A percentile compares a stretch with the other conserved stretches of the same genome.
Conservation (phyloP, 257 asterid species). For the Euphrasia confusa region DNA sequence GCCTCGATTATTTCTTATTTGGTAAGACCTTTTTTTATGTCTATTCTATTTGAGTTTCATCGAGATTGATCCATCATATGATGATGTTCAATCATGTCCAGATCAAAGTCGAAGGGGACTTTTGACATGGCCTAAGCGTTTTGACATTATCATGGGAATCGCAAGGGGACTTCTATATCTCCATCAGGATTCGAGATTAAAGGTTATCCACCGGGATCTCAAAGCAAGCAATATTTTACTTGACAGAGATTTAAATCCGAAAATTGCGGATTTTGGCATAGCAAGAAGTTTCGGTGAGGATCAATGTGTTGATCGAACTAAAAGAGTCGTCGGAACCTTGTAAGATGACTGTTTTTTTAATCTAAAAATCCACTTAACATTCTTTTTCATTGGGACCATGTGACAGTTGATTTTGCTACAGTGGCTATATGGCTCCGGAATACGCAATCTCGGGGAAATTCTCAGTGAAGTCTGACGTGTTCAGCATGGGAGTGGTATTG, state of each 20-base stretch:
- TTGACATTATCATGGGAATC: no score
- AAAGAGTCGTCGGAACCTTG: constrained; percentile 24
- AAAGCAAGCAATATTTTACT: no score
- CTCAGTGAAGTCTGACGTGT: not conserved
- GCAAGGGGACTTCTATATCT: no score
- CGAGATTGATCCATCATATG: not conserved
- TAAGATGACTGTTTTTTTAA: constrained; percentile 14
- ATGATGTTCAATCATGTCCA: not conserved
- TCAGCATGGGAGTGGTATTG: no score
- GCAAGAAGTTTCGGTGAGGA: constrained; percentile 36
- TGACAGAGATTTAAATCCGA: constrained; percentile 17
- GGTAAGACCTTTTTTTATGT: constrained; percentile 2
- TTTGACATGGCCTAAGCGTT: no score
- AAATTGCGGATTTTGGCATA: constrained; percentile 50
- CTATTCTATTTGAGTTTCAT: not conserved
- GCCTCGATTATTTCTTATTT: constrained; percentile 31
- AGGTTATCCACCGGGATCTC: no score
- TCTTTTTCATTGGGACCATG: no score
- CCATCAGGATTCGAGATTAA: no score
- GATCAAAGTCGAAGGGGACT: no score
- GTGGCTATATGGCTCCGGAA: constrained; percentile 52
- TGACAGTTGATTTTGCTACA: constrained; percentile 16
- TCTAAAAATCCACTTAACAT: no score
- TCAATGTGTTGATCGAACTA: constrained; percentile 28
- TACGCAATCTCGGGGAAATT: constrained; percentile 39